Base-by-base conservation (phyloP, 352 stramenopile species). In the Pythium monospermum region DNA sequence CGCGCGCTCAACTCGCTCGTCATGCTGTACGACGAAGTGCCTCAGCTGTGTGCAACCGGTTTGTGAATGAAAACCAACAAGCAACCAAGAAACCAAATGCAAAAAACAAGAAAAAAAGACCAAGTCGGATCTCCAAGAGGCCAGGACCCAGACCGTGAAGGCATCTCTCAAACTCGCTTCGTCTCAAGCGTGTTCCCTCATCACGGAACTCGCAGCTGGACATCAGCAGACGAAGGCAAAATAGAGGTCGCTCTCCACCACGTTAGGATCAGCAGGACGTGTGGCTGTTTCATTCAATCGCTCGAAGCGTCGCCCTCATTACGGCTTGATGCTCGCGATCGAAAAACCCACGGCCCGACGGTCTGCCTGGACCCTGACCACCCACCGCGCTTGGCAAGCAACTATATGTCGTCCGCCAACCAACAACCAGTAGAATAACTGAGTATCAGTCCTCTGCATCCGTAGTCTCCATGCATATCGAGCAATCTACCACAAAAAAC, bases 1-100 rank as follows among this genome's bases (percentile, higher is more conserved):
- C 69, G 68, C 12, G 79, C 79, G 16, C 84, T 88, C 53, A 65
- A 65, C 23, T 78, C 73, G 16, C 82, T 88, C 42, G 66, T 85
- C 12, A 65, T 68, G 35, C 56, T 87, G 31, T 78, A 71, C 52
- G 79, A 86, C 39, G 60, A 82, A 58, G 64, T 81, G 6, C 62
- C 68, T 26, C 55, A 57, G 31, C 52, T 88, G 39, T 83, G 71
- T 40, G 50, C 42, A 4, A 19, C 31, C 43, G 19, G 38, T 27
- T 2, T 38, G 27, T 51, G 21, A 23, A 10, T 22, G 10, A n/a
- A 28, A 22, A 16, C 3, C 33, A 43, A 33, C 6, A 3, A 4
- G 4, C 21, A 18, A 10, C n/a, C n/a, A n/a, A n/a, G n/a, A n/a
- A n/a, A 5, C 4, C 4, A 18, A 15, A 5, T 21, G 43, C 16